A percentile compares a stretch with the other conserved stretches of the same genome.
Evolutionary conservation across 2,329 filamentous ascomycete species (phyloP).

Genomic region (Arthrocladium fulminans): DNA sequence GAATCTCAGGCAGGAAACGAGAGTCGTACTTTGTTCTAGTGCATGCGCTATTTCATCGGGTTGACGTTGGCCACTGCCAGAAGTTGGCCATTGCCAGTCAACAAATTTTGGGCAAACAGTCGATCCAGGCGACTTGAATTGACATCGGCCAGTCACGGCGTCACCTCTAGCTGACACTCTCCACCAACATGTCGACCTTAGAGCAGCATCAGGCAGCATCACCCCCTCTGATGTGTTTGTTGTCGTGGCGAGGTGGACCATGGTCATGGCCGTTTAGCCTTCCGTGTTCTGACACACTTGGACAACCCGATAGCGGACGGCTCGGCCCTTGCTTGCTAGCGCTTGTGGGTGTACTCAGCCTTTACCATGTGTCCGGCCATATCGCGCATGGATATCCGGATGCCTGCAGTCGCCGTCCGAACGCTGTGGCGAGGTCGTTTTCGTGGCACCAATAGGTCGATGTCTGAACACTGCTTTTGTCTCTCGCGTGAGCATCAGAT

Average conservation of each 20-base stretch:
- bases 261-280: neutral
- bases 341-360: neutral
- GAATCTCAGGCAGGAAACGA: neutral
- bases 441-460: constrained; percentile 4
- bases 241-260: constrained; percentile 4
- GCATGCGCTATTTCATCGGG: neutral
- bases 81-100: neutral
- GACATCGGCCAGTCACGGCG: neutral
- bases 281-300: neutral
- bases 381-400: neutral
- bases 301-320: constrained; percentile 1
- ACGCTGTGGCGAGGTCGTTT: neutral
- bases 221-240: neutral
- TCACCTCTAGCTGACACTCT: too few species aligned
- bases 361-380: neutral
- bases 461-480: neutral
- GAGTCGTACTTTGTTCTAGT: constrained; percentile 3
- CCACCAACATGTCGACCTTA: neutral
- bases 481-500: neutral
- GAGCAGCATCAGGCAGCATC: neutral
- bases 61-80: neutral
- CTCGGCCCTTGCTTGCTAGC: neutral
- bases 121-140: neutral
- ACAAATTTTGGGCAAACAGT: neutral
- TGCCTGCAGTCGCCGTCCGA: neutral